Conservation (phyloP, 257 asterid genomes). For the Solanum etuberosum region DNA sequence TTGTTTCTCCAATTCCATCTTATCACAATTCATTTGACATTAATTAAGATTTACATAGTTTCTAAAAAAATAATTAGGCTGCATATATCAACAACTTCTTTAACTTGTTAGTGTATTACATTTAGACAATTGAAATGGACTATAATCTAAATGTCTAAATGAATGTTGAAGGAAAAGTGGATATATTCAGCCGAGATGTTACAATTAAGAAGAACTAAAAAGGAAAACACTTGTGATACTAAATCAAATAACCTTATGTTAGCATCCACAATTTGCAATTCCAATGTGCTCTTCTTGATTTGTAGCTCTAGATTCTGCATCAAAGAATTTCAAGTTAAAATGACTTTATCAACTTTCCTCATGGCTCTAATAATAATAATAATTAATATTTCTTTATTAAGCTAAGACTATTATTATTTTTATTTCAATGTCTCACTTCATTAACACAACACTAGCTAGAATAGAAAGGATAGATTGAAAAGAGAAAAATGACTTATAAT, state of each 20-base stretch:
- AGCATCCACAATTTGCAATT: conserved; percentile 33
- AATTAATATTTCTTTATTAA: background rate
- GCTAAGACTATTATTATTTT: background rate
- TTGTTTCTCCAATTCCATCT: too few relatives aligned
- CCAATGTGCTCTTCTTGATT: conserved; percentile 29
- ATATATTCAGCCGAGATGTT: background rate
- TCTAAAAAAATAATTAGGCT: too few relatives aligned
- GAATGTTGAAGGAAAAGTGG: background rate
- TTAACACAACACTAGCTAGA: background rate
- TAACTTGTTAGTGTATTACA: too few relatives aligned
- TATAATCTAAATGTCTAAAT: background rate
- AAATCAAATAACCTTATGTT: conserved; percentile 25
- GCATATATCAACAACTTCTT: too few relatives aligned
- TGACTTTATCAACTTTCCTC: background rate
- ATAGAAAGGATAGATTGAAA: background rate
- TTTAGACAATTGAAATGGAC: too few relatives aligned
- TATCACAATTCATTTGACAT: too few relatives aligned
- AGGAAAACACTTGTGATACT: background rate
- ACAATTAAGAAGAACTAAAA: background rate
- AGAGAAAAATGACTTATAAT: too few relatives aligned
- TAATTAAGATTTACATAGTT: too few relatives aligned
- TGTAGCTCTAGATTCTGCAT: conserved; percentile 43
- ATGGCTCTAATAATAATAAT: background rate
- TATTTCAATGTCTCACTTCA: background rate
- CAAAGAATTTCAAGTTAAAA: background rate